Conservation (phyloP, 768 basidiomycete genomes). For the Suillus weaverae region DNA sequence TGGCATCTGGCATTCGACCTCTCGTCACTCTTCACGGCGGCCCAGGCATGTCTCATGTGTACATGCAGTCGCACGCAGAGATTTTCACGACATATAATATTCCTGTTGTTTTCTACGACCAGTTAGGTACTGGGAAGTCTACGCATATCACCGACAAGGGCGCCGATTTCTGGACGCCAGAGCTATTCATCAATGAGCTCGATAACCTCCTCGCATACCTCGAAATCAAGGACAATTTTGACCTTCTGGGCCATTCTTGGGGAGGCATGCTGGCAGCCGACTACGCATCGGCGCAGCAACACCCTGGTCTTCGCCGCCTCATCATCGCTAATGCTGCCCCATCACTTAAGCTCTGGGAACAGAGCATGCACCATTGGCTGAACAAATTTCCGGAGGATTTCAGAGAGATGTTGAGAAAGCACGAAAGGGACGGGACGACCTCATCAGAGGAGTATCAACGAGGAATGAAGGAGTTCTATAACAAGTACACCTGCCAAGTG, state of each 20-base stretch:
- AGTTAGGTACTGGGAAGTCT: conserved; percentile 46
- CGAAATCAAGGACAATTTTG: conserved; percentile 40
- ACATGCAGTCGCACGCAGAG: conserved; percentile 39
- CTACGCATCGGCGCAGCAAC: conserved; percentile 38
- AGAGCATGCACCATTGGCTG: conserved; percentile 27
- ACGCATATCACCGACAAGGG: conserved; percentile 41
- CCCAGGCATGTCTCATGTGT: conserved; percentile 42
- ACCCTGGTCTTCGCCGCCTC: conserved; percentile 37
- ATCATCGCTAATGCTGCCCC: conserved; percentile 35
- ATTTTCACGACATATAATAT: conserved; percentile 31
- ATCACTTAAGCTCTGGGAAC: conserved; percentile 29
- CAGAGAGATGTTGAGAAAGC: conserved; percentile 27
- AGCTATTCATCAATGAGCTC: conserved; percentile 56
- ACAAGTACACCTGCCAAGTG: conserved; percentile 35
- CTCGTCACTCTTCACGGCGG: conserved; percentile 49
- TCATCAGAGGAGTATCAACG: conserved; percentile 35
- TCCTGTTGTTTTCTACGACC: conserved; percentile 52
- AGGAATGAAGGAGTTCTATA: conserved; percentile 29
- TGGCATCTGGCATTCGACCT: conserved; percentile 32
- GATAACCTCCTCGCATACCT: conserved; percentile 46
- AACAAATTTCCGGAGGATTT: conserved; percentile 28
- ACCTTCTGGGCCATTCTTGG: conserved; percentile 57
- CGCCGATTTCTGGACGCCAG: conserved; percentile 43
- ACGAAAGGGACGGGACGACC: conserved; percentile 35
- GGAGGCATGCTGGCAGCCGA: conserved; percentile 52